Conservation (phyloP, 225 moss, liverwort and hornwort species). For the Pleurozium schreberi region DNA sequence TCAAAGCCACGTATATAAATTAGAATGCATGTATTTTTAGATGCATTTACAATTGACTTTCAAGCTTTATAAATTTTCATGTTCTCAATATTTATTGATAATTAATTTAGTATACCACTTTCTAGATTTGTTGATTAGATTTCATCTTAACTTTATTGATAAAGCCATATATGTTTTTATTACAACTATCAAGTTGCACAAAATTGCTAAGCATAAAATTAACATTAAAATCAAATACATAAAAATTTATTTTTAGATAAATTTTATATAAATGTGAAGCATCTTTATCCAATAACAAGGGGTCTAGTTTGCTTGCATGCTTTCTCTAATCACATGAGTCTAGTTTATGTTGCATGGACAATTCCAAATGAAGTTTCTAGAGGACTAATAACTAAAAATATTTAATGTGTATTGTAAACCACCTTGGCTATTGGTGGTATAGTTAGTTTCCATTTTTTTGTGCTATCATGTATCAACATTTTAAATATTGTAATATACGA, state of each 20-base stretch:
- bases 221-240: background rate
- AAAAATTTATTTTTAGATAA: too few relatives aligned
- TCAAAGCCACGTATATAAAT: background rate
- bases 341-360: background rate
- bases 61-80: background rate
- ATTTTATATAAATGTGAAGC: background rate
- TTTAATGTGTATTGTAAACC: background rate
- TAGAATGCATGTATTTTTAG: background rate
- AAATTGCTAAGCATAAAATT: background rate
- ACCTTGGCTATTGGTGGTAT: too few relatives aligned
- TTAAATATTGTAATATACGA: background rate
- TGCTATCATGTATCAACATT: background rate
- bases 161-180: background rate
- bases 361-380: background rate
- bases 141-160: background rate
- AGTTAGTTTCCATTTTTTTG: background rate
- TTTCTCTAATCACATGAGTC: background rate
- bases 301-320: background rate
- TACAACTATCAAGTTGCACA: background rate
- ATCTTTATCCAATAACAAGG: background rate
- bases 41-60: background rate
- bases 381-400: background rate
- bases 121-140: background rate
- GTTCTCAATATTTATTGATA: background rate
- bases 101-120: background rate